Evolutionary conservation across 441 rosid genomes (phyloP).

Genomic region (Populus tomentosa): DNA sequence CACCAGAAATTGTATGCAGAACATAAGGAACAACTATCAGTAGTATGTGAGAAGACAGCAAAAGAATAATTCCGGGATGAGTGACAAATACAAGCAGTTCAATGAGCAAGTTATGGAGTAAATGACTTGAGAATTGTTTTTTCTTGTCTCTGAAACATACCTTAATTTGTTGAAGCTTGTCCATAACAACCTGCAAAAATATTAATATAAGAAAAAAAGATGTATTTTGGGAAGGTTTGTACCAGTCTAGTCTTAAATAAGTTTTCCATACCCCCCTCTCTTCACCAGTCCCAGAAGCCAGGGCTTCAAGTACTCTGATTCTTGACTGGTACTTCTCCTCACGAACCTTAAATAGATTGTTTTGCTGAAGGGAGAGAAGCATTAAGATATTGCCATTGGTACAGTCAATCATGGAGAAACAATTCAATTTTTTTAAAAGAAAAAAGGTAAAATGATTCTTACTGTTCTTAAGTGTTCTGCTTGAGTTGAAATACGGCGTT

Average conservation of each 20-base stretch:
- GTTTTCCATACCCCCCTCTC: slow-evolving; percentile 54
- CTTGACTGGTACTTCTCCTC: slow-evolving; percentile 89
- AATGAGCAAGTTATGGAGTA: neutral
- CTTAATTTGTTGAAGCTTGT: slow-evolving; percentile 52
- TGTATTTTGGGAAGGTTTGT: neutral
- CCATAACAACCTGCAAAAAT: slow-evolving; percentile 35
- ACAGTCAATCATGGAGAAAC: slow-evolving; percentile 7
- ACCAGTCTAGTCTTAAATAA: neutral
- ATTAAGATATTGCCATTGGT: slow-evolving; percentile 8
- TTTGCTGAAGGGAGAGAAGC: slow-evolving; percentile 53
- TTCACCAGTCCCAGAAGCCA: slow-evolving; percentile 63
- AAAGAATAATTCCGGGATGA: neutral
- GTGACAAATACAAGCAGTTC: slow-evolving; percentile 5
- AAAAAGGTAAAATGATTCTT: slow-evolving; percentile 15
- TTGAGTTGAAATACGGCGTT: slow-evolving; percentile 91
- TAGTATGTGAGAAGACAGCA: neutral
- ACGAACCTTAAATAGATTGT: slow-evolving; percentile 64
- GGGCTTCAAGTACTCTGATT: slow-evolving; percentile 80
- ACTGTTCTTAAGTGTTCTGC: slow-evolving; percentile 91
- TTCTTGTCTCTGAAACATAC: slow-evolving; percentile 29
- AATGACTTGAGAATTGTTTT: neutral
- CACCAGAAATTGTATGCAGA: too few relatives aligned
- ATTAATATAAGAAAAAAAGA: slow-evolving; percentile 5
- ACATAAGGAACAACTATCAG: neutral
- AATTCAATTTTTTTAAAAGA: neutral